These are phyloP conservation scores for Aspergillus hancockii DNA, from an alignment of 495 filamentous ascomycete species.

Conservation along the genomic window DNA sequence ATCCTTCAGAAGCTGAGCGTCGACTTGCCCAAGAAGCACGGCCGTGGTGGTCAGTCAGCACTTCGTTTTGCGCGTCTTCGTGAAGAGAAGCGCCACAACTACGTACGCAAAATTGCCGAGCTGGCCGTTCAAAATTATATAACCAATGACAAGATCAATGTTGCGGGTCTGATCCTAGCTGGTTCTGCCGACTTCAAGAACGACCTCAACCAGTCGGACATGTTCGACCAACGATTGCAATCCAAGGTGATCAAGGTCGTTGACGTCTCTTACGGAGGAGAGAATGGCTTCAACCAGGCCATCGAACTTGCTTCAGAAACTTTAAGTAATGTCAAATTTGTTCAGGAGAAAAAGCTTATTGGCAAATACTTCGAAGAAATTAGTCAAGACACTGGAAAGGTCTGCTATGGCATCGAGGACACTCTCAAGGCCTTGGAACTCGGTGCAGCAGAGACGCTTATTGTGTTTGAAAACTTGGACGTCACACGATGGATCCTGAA, in stretches of 20 bases:
- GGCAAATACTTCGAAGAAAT: conserved; percentile 98
- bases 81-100: conserved; percentile 99
- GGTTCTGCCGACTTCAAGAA: conserved; percentile 99
- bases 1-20: conserved; percentile 97
- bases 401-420: conserved; percentile 97
- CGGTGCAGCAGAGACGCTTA: conserved; percentile 89
- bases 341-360: conserved; percentile 99
- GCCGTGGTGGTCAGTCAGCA: conserved; percentile 98
- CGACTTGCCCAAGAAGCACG: conserved; percentile 98
- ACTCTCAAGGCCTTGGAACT: conserved; percentile 97
- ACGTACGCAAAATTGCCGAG: conserved; percentile 97
- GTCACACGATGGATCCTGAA: conserved; percentile 89
- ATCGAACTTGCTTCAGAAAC: conserved; percentile 95
- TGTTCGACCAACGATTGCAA: conserved; percentile 91
- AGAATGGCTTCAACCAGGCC: conserved; percentile 99
- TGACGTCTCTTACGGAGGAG: conserved; percentile 96
- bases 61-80: conserved; percentile 98
- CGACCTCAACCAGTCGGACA: conserved; percentile 93
- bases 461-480: conserved; percentile 98
- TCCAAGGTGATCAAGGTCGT: conserved; percentile 98
- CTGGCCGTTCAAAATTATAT: conserved; percentile 98
- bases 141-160: conserved; percentile 96
- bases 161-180: conserved; percentile 89
- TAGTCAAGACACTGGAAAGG: conserved; percentile 89
- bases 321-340: conserved; percentile 98